Percentiles rank a stretch among this genome's conserved stretches.
phyloP scores from a whole-genome alignment of 495 filamentous ascomycete species.

The Pseudotulostoma volvatum region DNA sequence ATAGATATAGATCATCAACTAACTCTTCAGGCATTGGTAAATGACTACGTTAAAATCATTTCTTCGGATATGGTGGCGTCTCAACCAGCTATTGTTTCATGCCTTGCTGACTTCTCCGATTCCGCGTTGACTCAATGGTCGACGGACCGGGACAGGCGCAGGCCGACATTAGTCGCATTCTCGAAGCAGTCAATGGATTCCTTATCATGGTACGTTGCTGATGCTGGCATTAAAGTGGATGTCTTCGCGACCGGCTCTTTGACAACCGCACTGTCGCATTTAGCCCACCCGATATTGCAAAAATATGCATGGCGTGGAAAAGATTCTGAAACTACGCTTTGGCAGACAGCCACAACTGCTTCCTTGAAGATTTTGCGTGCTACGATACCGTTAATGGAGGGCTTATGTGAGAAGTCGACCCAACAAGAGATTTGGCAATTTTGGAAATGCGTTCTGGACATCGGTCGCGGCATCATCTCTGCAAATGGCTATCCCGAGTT shows the following conservation, averaged over 20 bases:
- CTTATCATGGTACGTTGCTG: slow-evolving; percentile 43
- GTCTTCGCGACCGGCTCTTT: slow-evolving; percentile 51
- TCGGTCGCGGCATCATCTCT: slow-evolving; percentile 25
- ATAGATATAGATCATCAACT: slow-evolving; percentile 76
- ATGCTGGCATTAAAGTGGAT: slow-evolving; percentile 44
- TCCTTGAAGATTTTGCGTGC: slow-evolving; percentile 51
- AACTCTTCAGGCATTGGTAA: slow-evolving; percentile 54
- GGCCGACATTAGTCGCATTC: slow-evolving; percentile 71
- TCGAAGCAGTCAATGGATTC: slow-evolving; percentile 61
- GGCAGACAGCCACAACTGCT: slow-evolving; percentile 61
- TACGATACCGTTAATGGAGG: slow-evolving; percentile 44
- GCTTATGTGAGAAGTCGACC: slow-evolving; percentile 21
- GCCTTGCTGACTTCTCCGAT: slow-evolving; percentile 49
- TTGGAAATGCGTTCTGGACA: slow-evolving; percentile 26
- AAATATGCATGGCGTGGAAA: slow-evolving; percentile 59
- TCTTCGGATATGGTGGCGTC: slow-evolving; percentile 50
- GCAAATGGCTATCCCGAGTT: slow-evolving; percentile 19
- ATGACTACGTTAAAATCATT: slow-evolving; percentile 56
- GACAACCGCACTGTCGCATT: slow-evolving; percentile 39
- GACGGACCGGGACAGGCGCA: slow-evolving; percentile 19
- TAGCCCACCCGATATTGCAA: slow-evolving; percentile 48
- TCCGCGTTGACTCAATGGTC: slow-evolving; percentile 41
- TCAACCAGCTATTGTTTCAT: slow-evolving; percentile 48
- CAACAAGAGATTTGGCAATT: slow-evolving; percentile 20
- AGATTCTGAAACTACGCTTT: slow-evolving; percentile 43